Conservation (phyloP, 2,329 filamentous ascomycete species). For the Microcyclosporella mali region DNA sequence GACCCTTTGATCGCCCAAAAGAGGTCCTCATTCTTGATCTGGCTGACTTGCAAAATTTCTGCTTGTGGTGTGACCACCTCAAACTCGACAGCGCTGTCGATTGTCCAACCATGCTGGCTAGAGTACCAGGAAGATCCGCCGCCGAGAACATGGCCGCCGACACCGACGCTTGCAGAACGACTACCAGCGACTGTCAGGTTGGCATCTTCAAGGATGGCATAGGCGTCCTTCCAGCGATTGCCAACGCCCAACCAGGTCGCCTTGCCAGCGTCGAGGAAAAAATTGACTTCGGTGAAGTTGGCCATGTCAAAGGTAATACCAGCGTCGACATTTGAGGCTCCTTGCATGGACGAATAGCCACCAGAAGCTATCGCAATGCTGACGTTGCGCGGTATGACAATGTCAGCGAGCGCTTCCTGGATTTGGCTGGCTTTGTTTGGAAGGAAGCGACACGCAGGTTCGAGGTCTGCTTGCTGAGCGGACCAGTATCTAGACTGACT, state of each 20-base stretch:
- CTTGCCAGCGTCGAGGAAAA: conserved; percentile 10
- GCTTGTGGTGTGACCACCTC: conserved; percentile 24
- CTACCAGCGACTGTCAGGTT: conserved; percentile 42
- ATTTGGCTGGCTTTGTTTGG: conserved; percentile 11
- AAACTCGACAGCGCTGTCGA: conserved; percentile 28
- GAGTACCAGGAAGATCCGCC: conserved; percentile 46
- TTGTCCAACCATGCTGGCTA: conserved; percentile 44
- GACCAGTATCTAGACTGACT: conserved; percentile 10
- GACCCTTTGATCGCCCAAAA: conserved; percentile 27
- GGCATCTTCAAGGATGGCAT: conserved; percentile 34
- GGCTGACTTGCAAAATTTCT: conserved; percentile 16
- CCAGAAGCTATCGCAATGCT: conserved; percentile 25
- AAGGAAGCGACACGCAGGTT: conserved; percentile 15
- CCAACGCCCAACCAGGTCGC: conserved; percentile 38
- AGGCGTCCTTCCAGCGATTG: conserved; percentile 41
- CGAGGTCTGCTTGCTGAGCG: conserved; percentile 7
- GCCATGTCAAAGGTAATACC: conserved; percentile 27
- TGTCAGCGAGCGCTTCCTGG: conserved; percentile 16
- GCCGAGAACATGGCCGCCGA: conserved; percentile 42
- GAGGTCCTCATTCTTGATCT: conserved; percentile 18
- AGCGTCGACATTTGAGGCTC: conserved; percentile 21
- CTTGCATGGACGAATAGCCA: conserved; percentile 21
- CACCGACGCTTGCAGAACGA: conserved; percentile 39
- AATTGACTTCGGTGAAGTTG: conserved; percentile 12
- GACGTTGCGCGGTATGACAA: conserved; percentile 13